A percentile compares a stretch with the other conserved stretches of the same genome.
phyloP scores from a whole-genome alignment of 441 rosid species.

The Pelargonium myrrhifolium region DNA sequence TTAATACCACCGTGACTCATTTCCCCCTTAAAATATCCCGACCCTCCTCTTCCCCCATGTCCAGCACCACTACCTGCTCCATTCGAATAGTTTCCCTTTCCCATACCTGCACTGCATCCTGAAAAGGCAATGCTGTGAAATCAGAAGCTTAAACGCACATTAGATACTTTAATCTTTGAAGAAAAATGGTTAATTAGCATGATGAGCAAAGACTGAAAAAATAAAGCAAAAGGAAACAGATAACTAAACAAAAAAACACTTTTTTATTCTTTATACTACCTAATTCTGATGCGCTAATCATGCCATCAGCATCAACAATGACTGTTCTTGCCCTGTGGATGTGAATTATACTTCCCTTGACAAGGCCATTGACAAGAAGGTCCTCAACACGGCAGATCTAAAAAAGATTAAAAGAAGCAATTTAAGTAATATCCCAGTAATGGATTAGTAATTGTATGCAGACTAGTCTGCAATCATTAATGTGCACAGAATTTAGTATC shows the following conservation, averaged over 20 bases:
- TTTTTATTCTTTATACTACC: constrained; percentile 40
- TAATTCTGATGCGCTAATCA: constrained; percentile 77
- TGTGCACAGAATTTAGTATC: no score
- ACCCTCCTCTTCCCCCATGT: constrained; percentile 96
- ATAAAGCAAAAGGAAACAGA: neutral
- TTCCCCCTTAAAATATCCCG: constrained; percentile 81
- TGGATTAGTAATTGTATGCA: neutral
- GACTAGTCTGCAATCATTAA: neutral
- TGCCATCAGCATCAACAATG: constrained; percentile 59
- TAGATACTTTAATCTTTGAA: constrained; percentile 8
- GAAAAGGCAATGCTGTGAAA: constrained; percentile 20
- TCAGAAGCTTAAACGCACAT: constrained; percentile 21
- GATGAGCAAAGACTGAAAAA: neutral
- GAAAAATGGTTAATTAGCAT: constrained; percentile 12
- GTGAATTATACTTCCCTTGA: constrained; percentile 90
- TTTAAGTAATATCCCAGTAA: neutral
- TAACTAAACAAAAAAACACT: no score
- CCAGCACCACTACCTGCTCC: constrained; percentile 99
- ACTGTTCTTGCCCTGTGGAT: constrained; percentile 87
- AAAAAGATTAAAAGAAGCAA: constrained; percentile 13
- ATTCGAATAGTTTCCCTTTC: constrained; percentile 77
- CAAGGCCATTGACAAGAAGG: constrained; percentile 73
- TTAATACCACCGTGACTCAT: constrained; percentile 72
- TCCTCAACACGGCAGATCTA: constrained; percentile 99
- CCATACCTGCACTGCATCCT: constrained; percentile 94